Percentiles rank a stretch among this genome's conserved stretches.
Evolutionary conservation across 768 basidiomycete species (phyloP).

Genomic region (Wakefieldia striispora): DNA sequence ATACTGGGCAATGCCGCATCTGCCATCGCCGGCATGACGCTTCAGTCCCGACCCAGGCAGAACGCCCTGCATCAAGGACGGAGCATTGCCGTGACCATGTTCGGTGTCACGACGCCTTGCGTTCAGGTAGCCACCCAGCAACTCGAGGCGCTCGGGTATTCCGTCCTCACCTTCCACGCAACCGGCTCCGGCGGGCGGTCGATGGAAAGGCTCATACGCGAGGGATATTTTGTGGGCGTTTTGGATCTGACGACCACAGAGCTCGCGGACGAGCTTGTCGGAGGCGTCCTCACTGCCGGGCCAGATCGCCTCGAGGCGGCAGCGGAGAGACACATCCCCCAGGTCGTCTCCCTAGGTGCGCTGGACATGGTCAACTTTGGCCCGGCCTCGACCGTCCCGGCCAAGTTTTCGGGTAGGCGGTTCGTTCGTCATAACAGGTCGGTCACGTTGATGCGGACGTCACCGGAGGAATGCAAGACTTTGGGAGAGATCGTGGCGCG

Average conservation of each 20-base stretch:
- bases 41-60: conserved; percentile 1
- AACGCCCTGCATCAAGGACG: neutral
- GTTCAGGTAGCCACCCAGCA: conserved; percentile 17
- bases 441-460: conserved; percentile 33
- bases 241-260: conserved; percentile 34
- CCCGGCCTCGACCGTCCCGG: conserved; percentile 23
- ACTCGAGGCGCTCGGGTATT: conserved; percentile 25
- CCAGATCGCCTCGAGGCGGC: conserved; percentile 28
- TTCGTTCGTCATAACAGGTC: conserved; percentile 26
- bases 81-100: conserved; percentile 26
- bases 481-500: conserved; percentile 21
- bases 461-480: conserved; percentile 20
- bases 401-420: conserved; percentile 13
- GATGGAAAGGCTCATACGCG: conserved; percentile 30
- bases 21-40: conserved; percentile 29
- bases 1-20: conserved; percentile 27
- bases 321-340: conserved; percentile 17
- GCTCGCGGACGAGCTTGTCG: conserved; percentile 32
- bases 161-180: conserved; percentile 25
- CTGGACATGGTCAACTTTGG: conserved; percentile 37
- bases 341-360: conserved; percentile 32
- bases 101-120: conserved; percentile 26
- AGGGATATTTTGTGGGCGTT: conserved; percentile 26
- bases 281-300: conserved; percentile 28
- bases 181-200: conserved; percentile 29